A percentile compares a stretch with the other conserved stretches of the same genome.
These are phyloP conservation scores for Aquanectria penicillioides DNA, from an alignment of 2,329 filamentous ascomycete genomes.

Conservation along the genomic window DNA sequence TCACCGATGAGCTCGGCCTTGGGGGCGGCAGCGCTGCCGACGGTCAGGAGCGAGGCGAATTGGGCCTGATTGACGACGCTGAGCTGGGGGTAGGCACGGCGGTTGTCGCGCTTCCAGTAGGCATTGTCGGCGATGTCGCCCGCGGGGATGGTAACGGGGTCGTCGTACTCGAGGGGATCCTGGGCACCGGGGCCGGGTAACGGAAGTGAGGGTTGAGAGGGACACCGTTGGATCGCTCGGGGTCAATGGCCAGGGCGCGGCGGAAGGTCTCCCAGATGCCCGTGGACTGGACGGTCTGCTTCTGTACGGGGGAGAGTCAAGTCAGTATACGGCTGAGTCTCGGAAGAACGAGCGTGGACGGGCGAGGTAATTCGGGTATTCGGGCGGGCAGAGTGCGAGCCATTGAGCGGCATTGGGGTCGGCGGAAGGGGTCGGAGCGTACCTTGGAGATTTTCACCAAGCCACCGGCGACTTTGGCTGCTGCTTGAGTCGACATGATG, in stretches of 20 bases:
- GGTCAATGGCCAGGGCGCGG: constrained; percentile 80
- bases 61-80: constrained; percentile 86
- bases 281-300: constrained; percentile 92
- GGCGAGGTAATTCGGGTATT: constrained; percentile 30
- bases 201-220: constrained; percentile 94
- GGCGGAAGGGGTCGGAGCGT: constrained; percentile 36
- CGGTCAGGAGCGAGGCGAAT: constrained; percentile 82
- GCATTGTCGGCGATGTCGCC: constrained; percentile 56
- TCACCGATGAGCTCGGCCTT: constrained; percentile 83
- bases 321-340: constrained; percentile 18
- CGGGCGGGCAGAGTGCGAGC: constrained; percentile 15
- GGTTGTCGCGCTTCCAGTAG: constrained; percentile 88
- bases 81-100: constrained; percentile 82
- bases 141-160: constrained; percentile 67
- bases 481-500: constrained; percentile 71
- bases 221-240: constrained; percentile 88
- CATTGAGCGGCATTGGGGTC: constrained; percentile 34
- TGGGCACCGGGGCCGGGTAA: constrained; percentile 71
- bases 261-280: constrained; percentile 91
- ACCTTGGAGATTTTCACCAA: constrained; percentile 70
- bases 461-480: constrained; percentile 64
- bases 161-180: constrained; percentile 49
- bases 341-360: constrained; percentile 3
- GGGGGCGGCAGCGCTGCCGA: constrained; percentile 83
- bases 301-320: constrained; percentile 63